These are phyloP conservation scores for Bacidia rubella DNA, from an alignment of 495 filamentous ascomycete genomes.

Conservation along the genomic window DNA sequence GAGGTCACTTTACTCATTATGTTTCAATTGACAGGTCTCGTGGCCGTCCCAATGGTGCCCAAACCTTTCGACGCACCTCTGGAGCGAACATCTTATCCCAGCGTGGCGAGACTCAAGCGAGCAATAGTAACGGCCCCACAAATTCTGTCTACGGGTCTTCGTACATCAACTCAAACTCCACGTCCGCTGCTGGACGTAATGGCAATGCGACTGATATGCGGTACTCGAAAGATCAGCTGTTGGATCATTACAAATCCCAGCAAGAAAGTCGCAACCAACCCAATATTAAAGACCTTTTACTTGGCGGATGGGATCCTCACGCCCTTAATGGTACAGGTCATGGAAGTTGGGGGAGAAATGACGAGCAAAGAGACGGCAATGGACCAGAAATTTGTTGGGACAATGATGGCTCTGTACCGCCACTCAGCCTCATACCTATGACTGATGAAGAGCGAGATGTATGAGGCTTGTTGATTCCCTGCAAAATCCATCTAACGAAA, in stretches of 20 bases:
- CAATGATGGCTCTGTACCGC: slow-evolving; percentile 52
- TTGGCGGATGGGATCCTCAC: slow-evolving; percentile 63
- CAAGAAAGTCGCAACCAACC: slow-evolving; percentile 40
- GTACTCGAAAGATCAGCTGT: slow-evolving; percentile 73
- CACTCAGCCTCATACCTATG: slow-evolving; percentile 64
- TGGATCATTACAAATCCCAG: slow-evolving; percentile 58
- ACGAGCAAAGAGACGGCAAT: slow-evolving; percentile 49
- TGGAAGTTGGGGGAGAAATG: slow-evolving; percentile 63
- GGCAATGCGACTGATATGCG: slow-evolving; percentile 41
- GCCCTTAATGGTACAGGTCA: slow-evolving; percentile 45
- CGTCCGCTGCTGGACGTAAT: slow-evolving; percentile 37
- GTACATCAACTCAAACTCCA: slow-evolving; percentile 39
- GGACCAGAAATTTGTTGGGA: slow-evolving; percentile 89
- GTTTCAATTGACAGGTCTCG: slow-evolving; percentile 36
- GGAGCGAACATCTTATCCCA: slow-evolving; percentile 48
- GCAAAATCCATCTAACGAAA: slow-evolving; percentile 17
- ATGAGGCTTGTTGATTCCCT: background rate
- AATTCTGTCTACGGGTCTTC: slow-evolving; percentile 48
- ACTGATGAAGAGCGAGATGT: slow-evolving; percentile 76
- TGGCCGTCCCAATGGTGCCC: slow-evolving; percentile 61
- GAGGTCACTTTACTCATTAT: too few relatives aligned
- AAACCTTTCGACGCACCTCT: slow-evolving; percentile 76
- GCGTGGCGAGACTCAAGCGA: slow-evolving; percentile 33
- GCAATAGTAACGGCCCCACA: slow-evolving; percentile 36
- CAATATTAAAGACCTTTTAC: slow-evolving; percentile 54